Evolutionary conservation across 768 basidiomycete genomes (phyloP).

Genomic region (Macrolepiota fuliginosa): DNA sequence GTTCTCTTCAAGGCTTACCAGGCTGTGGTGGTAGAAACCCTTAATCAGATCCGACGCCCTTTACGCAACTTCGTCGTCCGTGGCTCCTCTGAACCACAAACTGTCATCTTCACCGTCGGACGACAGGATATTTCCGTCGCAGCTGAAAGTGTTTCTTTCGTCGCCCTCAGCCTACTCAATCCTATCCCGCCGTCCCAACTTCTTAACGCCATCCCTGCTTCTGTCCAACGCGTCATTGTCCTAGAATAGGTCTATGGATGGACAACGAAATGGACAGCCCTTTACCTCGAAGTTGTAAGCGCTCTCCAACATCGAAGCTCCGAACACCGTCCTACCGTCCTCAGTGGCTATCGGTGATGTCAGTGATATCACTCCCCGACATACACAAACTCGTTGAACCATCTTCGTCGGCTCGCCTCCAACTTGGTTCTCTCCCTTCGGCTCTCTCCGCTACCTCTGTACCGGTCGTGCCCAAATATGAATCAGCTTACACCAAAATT

Average conservation of each 20-base stretch:
- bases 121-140: constrained; percentile 33
- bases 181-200: constrained; percentile 68
- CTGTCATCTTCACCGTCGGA: constrained; percentile 73
- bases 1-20: constrained; percentile 61
- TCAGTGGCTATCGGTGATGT: constrained; percentile 60
- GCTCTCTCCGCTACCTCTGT: constrained; percentile 27
- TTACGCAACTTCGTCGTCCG: constrained; percentile 50
- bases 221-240: constrained; percentile 68
- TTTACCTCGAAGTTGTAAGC: constrained; percentile 79
- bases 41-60: constrained; percentile 59
- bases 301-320: constrained; percentile 61
- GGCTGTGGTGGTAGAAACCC: constrained; percentile 61
- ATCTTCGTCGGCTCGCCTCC: constrained; percentile 40
- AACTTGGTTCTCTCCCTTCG: constrained; percentile 40
- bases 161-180: constrained; percentile 63
- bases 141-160: constrained; percentile 59
- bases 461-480: constrained; percentile 84
- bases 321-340: constrained; percentile 50
- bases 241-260: constrained; percentile 78
- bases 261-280: constrained; percentile 83
- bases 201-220: constrained; percentile 55
- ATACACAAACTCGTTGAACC: constrained; percentile 52
- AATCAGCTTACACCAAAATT: constrained; percentile 88
- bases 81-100: constrained; percentile 58
- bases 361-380: constrained; percentile 36